Evolutionary conservation across 768 basidiomycete species (phyloP).

Genomic region (Auriculariales sp.): DNA sequence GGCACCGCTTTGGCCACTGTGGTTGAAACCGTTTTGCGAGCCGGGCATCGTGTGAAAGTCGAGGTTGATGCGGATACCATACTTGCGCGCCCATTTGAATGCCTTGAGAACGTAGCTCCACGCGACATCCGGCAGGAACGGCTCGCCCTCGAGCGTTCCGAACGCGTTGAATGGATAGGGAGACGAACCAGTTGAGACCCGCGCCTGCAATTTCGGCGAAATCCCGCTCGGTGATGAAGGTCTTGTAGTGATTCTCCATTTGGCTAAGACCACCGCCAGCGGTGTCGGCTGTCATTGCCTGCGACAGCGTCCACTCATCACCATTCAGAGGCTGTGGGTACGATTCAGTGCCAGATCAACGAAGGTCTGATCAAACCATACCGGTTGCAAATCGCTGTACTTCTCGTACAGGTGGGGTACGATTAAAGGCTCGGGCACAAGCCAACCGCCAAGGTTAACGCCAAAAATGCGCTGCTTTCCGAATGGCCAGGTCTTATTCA

Average conservation of each 20-base stretch:
- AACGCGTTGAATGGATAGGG: conserved; percentile 90
- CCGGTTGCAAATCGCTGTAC: conserved; percentile 27
- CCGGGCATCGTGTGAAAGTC: conserved; percentile 43
- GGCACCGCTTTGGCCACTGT: conserved; percentile 37
- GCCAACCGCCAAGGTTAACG: conserved; percentile 67
- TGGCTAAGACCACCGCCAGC: conserved; percentile 50
- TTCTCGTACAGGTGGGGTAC: conserved; percentile 61
- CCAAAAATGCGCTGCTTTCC: conserved; percentile 63
- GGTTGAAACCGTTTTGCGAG: conserved; percentile 30
- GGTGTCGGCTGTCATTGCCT: conserved; percentile 54
- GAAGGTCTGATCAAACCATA: no score
- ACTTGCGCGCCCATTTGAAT: conserved; percentile 90
- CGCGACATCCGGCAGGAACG: conserved; percentile 62
- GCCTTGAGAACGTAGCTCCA: conserved; percentile 96
- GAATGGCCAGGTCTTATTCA: conserved; percentile 75
- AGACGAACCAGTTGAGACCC: conserved; percentile 90
- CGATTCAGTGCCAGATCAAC: conserved; percentile 29
- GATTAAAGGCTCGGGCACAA: conserved; percentile 24
- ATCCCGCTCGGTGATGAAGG: conserved; percentile 92
- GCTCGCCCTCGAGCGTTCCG: conserved; percentile 62
- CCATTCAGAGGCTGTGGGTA: conserved; percentile 36
- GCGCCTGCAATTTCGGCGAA: conserved; percentile 89
- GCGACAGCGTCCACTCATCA: conserved; percentile 74
- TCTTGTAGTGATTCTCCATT: conserved; percentile 80
- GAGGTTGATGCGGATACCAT: conserved; percentile 85